Evolutionary conservation across 1,139 yeast species (phyloP), one percentile per base, ranked within the genome.

Genomic region (Komagataea norvegica): DNA sequence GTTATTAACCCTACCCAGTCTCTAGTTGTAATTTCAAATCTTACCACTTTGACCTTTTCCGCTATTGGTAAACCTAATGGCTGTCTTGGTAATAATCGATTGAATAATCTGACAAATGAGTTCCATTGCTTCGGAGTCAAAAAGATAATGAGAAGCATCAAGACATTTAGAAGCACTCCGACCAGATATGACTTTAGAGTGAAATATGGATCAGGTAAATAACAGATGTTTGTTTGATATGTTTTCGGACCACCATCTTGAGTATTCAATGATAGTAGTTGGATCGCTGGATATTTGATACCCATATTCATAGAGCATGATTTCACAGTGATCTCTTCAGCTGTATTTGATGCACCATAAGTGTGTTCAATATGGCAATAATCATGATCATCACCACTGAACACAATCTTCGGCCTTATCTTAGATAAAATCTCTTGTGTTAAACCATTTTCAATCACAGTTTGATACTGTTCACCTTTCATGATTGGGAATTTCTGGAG

Each of bases 321-420:
- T 56, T 91, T 91, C 14, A 88, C 88, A 0, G 96, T 85, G 44
- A 83, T 77, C 58, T 91, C 98, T 35, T 80, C 77, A 0, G 84
- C 73, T 6, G 53, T 51, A 9, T 52, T 47, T 13, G 55, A 55
- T 3, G 61, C 60, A 1, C 68, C 66, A 47, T 70, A 77, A 3
- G 70, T 60, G 52, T 88, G 96, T 10, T 64, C 61, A 11, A 84
- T 74, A 46, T 83, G 88, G 60, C 98, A 91, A 48, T 87, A 89
- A 59, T 91, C 98, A 61, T 91, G 98, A 57, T 91, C 98, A 56
- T 91, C 98, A 1, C 98, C 98, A 4, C 95, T 80, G 56, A 88
- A 85, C 1, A 86, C 70, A 8, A 81, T 62, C 14, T 65, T 63
- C 0, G 98, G 98, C 36, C 70, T 65, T 1, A 88, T 57, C 5